Base-by-base conservation (phyloP, 2,329 filamentous ascomycete genomes). In the Xylariaceae sp. region DNA sequence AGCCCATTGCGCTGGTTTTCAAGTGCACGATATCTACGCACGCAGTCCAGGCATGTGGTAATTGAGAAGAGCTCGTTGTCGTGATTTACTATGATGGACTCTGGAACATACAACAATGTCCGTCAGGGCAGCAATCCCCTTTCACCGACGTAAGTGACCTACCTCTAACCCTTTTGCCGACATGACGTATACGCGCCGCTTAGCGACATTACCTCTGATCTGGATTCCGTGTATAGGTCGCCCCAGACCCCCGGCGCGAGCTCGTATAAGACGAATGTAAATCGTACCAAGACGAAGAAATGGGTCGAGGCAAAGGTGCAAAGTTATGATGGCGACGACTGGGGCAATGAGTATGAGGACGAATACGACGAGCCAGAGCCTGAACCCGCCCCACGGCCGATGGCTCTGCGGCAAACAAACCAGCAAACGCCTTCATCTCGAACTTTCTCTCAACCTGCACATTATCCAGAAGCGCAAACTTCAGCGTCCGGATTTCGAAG, bases 271-370 rank as follows among this genome's bases (percentile, higher is more conserved):
- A 80, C 89, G 38, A 94, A 95, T 62, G 83, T 96, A 37, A 91
- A 87, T 66, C 83, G 91, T 47, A 78, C 82, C 42, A 95, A 95
- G 69, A 96, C 90, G 41, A 87, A 84, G 66, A 95, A 95, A 77
- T 97, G 91, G 91, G 85, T 91, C 29, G 85, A 95, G 57, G 91
- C 91, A 28, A 91, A 90, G 64, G 75, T 81, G 44, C 83, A 86
- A 54, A 87, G 81, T 59, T 97, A 97, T 59, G 90, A 91, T 56
- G 91, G 90, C 49, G 89, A 94, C 56, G 91, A 95, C 59, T 96
- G 91, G 90, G 91, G 89, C 28, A 85, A 74, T 42, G 81, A 80
- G n/a, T 77, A 82, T 24, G 73, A 73, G 3, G 67, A 81, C 39
- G 76, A 81, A 15, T 71, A 74, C 40, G 75, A 78, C 31, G 73